Conservation (phyloP, 305 asterid genomes). For the Rubia balearica region DNA sequence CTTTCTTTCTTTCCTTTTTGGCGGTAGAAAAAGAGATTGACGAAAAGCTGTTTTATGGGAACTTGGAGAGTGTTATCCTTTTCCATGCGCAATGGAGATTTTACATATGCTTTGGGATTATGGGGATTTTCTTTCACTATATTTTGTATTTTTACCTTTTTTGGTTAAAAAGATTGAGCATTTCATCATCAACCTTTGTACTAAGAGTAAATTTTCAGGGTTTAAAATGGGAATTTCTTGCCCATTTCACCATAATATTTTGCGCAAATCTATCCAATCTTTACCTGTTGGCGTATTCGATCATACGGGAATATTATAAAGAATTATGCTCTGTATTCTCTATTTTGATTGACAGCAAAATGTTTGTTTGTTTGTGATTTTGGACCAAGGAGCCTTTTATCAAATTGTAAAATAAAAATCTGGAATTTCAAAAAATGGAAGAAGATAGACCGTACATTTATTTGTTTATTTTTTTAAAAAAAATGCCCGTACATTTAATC, state of each 20-base stretch:
- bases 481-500: too few species aligned
- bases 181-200: not conserved
- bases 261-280: not conserved
- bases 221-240: conserved; percentile 6
- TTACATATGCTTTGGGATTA: too few species aligned
- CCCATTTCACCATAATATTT: conserved; percentile 1
- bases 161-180: not conserved
- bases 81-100: too few species aligned
- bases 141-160: not conserved
- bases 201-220: not conserved
- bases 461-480: too few species aligned
- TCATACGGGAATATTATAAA: not conserved
- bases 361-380: not conserved
- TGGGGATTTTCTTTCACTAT: not conserved
- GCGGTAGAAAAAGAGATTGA: too few species aligned
- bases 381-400: too few species aligned
- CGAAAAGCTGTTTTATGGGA: too few species aligned
- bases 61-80: too few species aligned
- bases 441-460: too few species aligned
- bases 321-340: not conserved
- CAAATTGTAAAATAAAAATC: too few species aligned
- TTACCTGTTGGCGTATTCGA: not conserved
- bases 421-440: too few species aligned
- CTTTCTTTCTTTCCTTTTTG: too few species aligned
- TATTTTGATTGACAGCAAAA: not conserved